These are phyloP conservation scores for Anthostomella pinea DNA, from an alignment of 2,329 filamentous ascomycete genomes.

Conservation along the genomic window DNA sequence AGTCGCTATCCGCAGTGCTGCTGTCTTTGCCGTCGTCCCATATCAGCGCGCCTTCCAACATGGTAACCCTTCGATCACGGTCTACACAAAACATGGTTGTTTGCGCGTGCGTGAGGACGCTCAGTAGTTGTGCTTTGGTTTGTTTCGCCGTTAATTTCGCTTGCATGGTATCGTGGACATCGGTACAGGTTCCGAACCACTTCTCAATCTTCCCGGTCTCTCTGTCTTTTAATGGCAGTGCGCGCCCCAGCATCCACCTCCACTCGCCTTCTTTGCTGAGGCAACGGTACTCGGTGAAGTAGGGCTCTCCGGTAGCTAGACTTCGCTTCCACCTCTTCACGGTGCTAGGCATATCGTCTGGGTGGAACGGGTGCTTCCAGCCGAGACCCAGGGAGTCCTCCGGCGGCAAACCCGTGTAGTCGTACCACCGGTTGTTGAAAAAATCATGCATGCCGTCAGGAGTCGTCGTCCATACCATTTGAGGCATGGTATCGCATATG, in stretches of 20 bases:
- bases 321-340: slow-evolving; percentile 58
- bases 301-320: slow-evolving; percentile 65
- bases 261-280: slow-evolving; percentile 64
- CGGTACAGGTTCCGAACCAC: slow-evolving; percentile 78
- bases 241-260: slow-evolving; percentile 76
- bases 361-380: slow-evolving; percentile 66
- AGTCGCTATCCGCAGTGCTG: slow-evolving; percentile 30
- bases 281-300: slow-evolving; percentile 69
- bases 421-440: slow-evolving; percentile 75
- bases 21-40: slow-evolving; percentile 45
- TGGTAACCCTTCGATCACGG: slow-evolving; percentile 55
- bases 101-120: slow-evolving; percentile 70
- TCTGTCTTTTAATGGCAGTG: slow-evolving; percentile 63
- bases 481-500: slow-evolving; percentile 72
- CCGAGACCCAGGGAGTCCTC: slow-evolving; percentile 60
- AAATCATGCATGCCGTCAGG: slow-evolving; percentile 68
- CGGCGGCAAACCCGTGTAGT: slow-evolving; percentile 67
- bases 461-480: slow-evolving; percentile 71
- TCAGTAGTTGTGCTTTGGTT: slow-evolving; percentile 67
- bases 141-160: slow-evolving; percentile 63
- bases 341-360: slow-evolving; percentile 63
- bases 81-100: slow-evolving; percentile 76
- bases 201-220: slow-evolving; percentile 68
- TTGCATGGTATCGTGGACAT: slow-evolving; percentile 72
- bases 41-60: slow-evolving; percentile 67